Base-by-base conservation (phyloP, 176 grass and related monocot species). In the Zoysia japonica region DNA sequence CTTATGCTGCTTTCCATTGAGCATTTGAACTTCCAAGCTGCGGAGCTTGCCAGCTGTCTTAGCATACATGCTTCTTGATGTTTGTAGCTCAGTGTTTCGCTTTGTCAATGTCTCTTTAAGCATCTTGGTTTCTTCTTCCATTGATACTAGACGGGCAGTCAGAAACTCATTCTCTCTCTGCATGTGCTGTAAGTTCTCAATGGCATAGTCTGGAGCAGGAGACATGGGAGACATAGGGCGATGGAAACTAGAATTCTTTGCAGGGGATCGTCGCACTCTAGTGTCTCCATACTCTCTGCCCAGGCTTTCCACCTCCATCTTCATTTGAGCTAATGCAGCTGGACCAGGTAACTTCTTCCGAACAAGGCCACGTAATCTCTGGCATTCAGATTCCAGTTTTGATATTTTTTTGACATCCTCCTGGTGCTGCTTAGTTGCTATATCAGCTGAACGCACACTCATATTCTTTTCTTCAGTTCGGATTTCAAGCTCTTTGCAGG, bases 381-480 rank as follows among this genome's bases (percentile, higher is more conserved):
- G 96, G 63, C 88, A 99, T 86, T 99, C 96, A 60, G 92, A 86
- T 92, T 99, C 92, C 54, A 99, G 81, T 55, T 98, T 99, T 70
- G 92, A 81, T 87, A 99, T 95, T 84, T 99, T 99, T 84, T 93
- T 99, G 47, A 95, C 75, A 86, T 88, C 92, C 70, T 99, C 96
- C 62, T 83, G 61, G 69, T 95, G 96, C 62, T 94, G 92, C 49
- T 92, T 92, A 68, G 91, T 99, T 80, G 96, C 96, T 51, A 93
- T 90, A 89, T 99, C 96, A 88, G 96, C 96, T 76, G 92, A 93
- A 71, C 88, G 90, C 65, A 86, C 67, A 47, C 96, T 93, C 96
- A 99, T 99, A 75, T 99, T 93, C 78, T 93, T 99, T 76, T 99
- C 96, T 83, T 99, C 96, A 76, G 89, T 99, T 10, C 96, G 86